phyloP scores from a whole-genome alignment of 2,329 filamentous ascomycete species.

The Ophiostoma sp. region DNA sequence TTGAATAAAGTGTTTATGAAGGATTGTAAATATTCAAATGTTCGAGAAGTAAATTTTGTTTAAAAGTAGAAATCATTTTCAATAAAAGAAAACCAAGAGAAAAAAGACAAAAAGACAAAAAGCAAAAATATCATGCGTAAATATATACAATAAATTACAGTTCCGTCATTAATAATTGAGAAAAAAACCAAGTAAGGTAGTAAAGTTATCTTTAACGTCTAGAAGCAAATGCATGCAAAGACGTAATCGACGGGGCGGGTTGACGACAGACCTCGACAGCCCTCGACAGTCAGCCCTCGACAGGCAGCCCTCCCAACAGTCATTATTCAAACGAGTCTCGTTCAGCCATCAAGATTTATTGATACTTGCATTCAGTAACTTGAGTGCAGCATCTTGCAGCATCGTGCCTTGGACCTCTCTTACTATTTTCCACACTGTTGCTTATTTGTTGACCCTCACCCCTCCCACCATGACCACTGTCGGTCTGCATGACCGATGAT shows the following conservation, averaged over 20 bases:
- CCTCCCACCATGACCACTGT: neutral
- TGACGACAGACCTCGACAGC: conserved; percentile 11
- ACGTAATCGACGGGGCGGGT: conserved; percentile 17
- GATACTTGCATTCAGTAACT: neutral
- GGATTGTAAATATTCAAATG: neutral
- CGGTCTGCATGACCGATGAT: neutral
- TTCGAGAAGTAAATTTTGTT: too few species aligned
- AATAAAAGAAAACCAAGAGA: neutral
- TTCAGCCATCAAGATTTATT: neutral
- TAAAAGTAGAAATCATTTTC: too few species aligned
- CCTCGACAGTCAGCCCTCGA: neutral
- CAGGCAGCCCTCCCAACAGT: neutral
- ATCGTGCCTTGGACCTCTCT: neutral
- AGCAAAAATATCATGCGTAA: neutral
- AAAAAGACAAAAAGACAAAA: neutral
- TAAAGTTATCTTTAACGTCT: too few species aligned
- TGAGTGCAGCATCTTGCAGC: neutral
- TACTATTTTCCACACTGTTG: neutral
- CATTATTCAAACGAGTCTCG: neutral
- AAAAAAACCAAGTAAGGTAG: neutral
- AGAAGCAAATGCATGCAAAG: conserved; percentile 5
- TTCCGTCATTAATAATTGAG: neutral
- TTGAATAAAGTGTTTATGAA: neutral
- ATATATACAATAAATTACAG: neutral
- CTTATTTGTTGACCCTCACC: neutral